A percentile compares a stretch with the other conserved stretches of the same genome.
phyloP scores from a whole-genome alignment of 176 grass and related monocot genomes.

The Rhynchospora breviuscula region DNA sequence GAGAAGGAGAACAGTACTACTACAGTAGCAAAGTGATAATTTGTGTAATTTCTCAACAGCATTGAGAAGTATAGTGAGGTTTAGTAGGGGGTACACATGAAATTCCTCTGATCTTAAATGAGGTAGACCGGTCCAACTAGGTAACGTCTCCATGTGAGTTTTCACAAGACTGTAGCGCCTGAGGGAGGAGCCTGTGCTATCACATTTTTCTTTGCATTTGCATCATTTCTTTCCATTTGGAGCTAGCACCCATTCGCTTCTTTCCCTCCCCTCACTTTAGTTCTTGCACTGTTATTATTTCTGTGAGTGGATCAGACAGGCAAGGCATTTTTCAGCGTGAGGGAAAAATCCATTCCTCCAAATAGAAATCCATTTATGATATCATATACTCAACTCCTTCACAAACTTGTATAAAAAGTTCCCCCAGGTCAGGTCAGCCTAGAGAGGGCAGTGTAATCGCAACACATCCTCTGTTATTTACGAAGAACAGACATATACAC shows the following conservation, averaged over 20 bases:
- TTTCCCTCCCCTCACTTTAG: neutral
- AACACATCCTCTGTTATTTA: neutral
- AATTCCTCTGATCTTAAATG: neutral
- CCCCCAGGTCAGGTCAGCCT: slow-evolving; percentile 7
- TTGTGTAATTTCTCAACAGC: too few relatives aligned
- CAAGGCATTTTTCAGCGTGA: slow-evolving; percentile 5
- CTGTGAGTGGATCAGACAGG: neutral
- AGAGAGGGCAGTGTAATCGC: neutral
- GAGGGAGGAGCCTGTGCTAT: slow-evolving; percentile 17
- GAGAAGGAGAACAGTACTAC: too few relatives aligned
- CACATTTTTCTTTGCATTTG: slow-evolving; percentile 13
- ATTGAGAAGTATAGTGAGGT: too few relatives aligned
- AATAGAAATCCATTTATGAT: slow-evolving; percentile 36
- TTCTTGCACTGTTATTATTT: slow-evolving; percentile 12
- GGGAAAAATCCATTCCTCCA: slow-evolving; percentile 20
- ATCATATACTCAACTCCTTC: neutral
- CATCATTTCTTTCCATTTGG: slow-evolving; percentile 19
- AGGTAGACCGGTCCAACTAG: slow-evolving; percentile 19
- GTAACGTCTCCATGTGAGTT: slow-evolving; percentile 29
- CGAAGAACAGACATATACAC: neutral
- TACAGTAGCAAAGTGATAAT: too few relatives aligned
- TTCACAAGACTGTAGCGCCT: slow-evolving; percentile 26
- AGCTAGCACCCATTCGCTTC: neutral
- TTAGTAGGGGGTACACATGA: neutral
- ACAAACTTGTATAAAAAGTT: slow-evolving; percentile 30